These are phyloP conservation scores for Colletotrichum shisoi DNA, from an alignment of 2,329 filamentous ascomycete genomes.

Conservation along the genomic window DNA sequence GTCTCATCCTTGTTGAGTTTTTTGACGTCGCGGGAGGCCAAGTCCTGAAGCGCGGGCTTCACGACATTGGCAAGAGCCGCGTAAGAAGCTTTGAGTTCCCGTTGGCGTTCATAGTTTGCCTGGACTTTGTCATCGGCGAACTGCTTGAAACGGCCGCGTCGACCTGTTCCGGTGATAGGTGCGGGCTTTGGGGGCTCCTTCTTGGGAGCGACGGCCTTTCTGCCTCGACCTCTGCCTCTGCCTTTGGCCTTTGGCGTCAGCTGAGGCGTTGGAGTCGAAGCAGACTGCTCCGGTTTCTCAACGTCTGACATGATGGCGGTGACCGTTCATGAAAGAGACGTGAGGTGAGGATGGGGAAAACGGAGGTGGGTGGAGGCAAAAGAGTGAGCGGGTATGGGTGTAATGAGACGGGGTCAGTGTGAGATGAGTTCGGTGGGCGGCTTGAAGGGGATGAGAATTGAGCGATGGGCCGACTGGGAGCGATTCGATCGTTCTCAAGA, in stretches of 20 bases:
- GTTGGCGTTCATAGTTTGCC: constrained; percentile 68
- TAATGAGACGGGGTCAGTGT: constrained; percentile 34
- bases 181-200: constrained; percentile 48
- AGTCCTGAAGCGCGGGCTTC: constrained; percentile 70
- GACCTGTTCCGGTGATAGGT: constrained; percentile 48
- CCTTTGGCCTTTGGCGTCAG: constrained; percentile 42
- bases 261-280: constrained; percentile 38
- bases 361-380: constrained; percentile 38
- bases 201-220: constrained; percentile 37
- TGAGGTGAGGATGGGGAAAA: constrained; percentile 28
- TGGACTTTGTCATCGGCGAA: constrained; percentile 64
- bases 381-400: constrained; percentile 37
- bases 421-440: constrained; percentile 28
- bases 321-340: constrained; percentile 40
- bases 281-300: constrained; percentile 39
- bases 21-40: constrained; percentile 68
- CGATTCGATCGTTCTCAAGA: constrained; percentile 5
- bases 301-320: constrained; percentile 46
- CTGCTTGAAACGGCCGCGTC: constrained; percentile 64
- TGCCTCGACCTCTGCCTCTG: constrained; percentile 40
- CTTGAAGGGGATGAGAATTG: constrained; percentile 23
- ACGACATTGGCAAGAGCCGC: constrained; percentile 68
- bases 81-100: constrained; percentile 71
- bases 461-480: constrained; percentile 10
- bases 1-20: constrained; percentile 63